phyloP scores from a whole-genome alignment of 106 monocot genomes.

The Acanthochlamys bracteata region DNA sequence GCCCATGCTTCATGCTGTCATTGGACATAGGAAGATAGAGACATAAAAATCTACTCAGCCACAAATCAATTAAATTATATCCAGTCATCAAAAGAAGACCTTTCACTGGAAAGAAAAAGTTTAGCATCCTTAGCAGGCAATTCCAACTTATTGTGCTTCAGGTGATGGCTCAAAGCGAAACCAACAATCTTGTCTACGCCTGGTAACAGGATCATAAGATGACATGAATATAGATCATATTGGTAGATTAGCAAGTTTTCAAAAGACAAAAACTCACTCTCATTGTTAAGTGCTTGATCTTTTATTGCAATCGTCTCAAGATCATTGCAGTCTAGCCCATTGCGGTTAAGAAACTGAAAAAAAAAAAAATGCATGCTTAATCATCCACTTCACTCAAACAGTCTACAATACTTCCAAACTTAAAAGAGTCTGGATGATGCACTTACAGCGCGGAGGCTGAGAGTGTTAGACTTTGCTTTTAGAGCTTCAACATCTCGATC shows the following conservation, averaged over 20 bases:
- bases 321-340: conserved; percentile 70
- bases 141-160: conserved; percentile 28
- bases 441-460: conserved; percentile 76
- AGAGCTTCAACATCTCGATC: conserved; percentile 92
- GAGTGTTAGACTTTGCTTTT: conserved; percentile 80
- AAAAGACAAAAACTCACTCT: conserved; percentile 46
- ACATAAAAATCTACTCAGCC: background rate
- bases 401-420: no score
- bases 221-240: background rate
- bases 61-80: background rate
- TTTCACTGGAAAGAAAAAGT: conserved; percentile 66
- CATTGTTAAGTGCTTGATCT: conserved; percentile 81
- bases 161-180: conserved; percentile 80
- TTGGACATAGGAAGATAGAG: background rate
- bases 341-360: conserved; percentile 64
- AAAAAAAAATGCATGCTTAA: background rate
- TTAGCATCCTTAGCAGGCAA: conserved; percentile 35
- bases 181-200: conserved; percentile 92
- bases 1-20: conserved; percentile 56
- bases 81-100: conserved; percentile 17
- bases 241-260: no score
- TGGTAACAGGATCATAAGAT: conserved; percentile 8
- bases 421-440: background rate
- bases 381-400: background rate
- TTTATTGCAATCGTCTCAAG: conserved; percentile 66